phyloP scores from a whole-genome alignment of 1,284 basidiomycete genomes.

The Ceratobasidium sp. region DNA sequence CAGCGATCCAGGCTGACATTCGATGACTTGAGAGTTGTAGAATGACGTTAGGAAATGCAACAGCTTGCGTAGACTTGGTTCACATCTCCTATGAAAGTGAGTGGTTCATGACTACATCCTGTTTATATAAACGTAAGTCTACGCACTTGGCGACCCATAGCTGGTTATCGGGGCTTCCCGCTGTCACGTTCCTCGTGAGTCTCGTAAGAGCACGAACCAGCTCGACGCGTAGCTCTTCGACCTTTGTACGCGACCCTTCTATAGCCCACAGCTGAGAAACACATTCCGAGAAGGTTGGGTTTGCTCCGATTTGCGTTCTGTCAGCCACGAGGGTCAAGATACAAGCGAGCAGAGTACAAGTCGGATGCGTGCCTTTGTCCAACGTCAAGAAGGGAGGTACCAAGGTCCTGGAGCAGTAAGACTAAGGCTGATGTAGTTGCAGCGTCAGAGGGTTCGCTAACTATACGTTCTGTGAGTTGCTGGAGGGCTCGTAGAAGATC shows the following conservation, averaged over 20 bases:
- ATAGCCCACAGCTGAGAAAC: slow-evolving; percentile 1
- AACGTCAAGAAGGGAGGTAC: not conserved
- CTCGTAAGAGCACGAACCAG: slow-evolving; percentile 63
- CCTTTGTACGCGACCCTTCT: not conserved
- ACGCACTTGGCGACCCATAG: slow-evolving; percentile 72
- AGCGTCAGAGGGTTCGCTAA: not conserved
- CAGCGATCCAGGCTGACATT: slow-evolving; percentile 62
- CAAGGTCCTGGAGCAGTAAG: not conserved
- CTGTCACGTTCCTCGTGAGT: slow-evolving; percentile 83
- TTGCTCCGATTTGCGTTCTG: not conserved
- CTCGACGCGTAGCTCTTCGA: not conserved
- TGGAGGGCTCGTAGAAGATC: not conserved
- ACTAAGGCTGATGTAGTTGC: not conserved
- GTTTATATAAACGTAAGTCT: too few relatives aligned
- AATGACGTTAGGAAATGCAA: slow-evolving; percentile 80
- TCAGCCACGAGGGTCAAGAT: not conserved
- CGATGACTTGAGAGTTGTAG: slow-evolving; percentile 68
- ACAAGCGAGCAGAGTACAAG: too few relatives aligned
- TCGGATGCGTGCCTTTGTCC: not conserved
- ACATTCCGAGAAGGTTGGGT: not conserved
- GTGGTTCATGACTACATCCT: too few relatives aligned
- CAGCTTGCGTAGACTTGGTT: slow-evolving; percentile 71
- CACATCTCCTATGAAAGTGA: slow-evolving; percentile 71
- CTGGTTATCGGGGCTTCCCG: slow-evolving; percentile 76
- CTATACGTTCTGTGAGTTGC: not conserved